These are phyloP conservation scores for Parmelia sp. DNA, from an alignment of 495 filamentous ascomycete species.

Conservation along the genomic window DNA sequence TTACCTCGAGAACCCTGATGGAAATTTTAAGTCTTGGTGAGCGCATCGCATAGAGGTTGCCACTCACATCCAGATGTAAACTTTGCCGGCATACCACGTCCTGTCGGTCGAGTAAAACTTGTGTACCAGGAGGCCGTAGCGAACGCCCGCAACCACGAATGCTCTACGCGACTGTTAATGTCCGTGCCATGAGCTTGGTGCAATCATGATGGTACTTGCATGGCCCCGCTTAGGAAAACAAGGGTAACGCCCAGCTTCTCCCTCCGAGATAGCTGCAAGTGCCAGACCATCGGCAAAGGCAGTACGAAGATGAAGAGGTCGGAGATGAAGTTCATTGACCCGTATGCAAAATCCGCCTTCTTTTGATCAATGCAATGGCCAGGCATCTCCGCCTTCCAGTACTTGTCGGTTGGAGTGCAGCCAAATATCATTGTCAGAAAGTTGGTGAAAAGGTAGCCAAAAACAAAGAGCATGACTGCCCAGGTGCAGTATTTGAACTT, in stretches of 20 bases:
- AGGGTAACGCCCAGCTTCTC: conserved; percentile 39
- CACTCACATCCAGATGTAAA: neutral
- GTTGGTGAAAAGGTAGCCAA: conserved; percentile 39
- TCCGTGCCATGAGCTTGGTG: conserved; percentile 16
- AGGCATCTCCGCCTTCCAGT: conserved; percentile 16
- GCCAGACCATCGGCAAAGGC: conserved; percentile 36
- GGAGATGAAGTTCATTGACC: conserved; percentile 34
- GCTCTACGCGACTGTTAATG: neutral
- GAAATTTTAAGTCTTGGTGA: neutral
- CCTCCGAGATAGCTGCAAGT: conserved; percentile 32
- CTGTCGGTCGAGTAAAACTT: conserved; percentile 14
- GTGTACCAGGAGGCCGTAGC: neutral
- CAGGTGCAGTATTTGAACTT: conserved; percentile 36
- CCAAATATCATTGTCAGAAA: conserved; percentile 37
- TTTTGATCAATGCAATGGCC: conserved; percentile 38
- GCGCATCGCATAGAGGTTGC: neutral
- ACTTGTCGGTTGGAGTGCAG: conserved; percentile 36
- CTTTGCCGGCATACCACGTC: conserved; percentile 25
- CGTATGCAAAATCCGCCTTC: conserved; percentile 31
- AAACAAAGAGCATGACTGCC: conserved; percentile 36
- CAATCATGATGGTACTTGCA: conserved; percentile 17
- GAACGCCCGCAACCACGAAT: neutral
- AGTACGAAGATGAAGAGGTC: conserved; percentile 37
- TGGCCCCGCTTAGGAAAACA: conserved; percentile 36
- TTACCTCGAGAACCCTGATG: conserved; percentile 36